phyloP scores from a whole-genome alignment of 768 basidiomycete species.

The Tulasnella sp. region DNA sequence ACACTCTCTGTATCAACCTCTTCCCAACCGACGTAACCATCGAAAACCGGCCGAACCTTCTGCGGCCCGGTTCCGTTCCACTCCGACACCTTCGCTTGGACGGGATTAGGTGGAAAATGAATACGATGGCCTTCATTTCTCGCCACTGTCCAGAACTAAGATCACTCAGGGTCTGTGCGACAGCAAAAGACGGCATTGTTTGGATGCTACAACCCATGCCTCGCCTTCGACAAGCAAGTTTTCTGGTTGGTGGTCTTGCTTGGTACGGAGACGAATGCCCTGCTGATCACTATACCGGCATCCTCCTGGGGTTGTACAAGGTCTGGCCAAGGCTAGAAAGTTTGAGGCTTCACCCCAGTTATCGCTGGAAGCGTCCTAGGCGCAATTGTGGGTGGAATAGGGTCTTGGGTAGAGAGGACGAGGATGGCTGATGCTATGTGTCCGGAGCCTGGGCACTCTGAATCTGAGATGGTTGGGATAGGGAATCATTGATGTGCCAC shows the following conservation, averaged over 20 bases:
- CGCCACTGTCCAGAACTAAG: not conserved
- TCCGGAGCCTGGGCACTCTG: not conserved
- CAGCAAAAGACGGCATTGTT: not conserved
- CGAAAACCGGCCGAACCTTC: not conserved
- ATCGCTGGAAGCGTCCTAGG: not conserved
- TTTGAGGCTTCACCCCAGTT: not conserved
- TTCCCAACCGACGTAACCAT: not conserved
- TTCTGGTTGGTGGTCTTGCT: not conserved
- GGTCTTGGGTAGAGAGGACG: not conserved
- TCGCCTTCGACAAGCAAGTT: not conserved
- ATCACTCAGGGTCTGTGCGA: not conserved
- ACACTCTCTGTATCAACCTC: not conserved
- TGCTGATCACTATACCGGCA: not conserved
- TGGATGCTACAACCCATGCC: slow-evolving; percentile 3
- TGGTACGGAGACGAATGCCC: not conserved
- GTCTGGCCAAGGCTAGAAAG: not conserved
- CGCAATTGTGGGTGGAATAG: not conserved
- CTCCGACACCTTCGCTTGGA: not conserved
- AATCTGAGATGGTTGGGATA: too few relatives aligned
- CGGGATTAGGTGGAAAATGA: not conserved
- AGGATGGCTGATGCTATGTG: not conserved
- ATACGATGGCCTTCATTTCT: not conserved
- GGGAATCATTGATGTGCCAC: too few relatives aligned
- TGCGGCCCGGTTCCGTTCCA: not conserved
- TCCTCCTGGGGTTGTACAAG: not conserved